Conservation (phyloP, 495 filamentous ascomycete species). For the Collariella sp. region DNA sequence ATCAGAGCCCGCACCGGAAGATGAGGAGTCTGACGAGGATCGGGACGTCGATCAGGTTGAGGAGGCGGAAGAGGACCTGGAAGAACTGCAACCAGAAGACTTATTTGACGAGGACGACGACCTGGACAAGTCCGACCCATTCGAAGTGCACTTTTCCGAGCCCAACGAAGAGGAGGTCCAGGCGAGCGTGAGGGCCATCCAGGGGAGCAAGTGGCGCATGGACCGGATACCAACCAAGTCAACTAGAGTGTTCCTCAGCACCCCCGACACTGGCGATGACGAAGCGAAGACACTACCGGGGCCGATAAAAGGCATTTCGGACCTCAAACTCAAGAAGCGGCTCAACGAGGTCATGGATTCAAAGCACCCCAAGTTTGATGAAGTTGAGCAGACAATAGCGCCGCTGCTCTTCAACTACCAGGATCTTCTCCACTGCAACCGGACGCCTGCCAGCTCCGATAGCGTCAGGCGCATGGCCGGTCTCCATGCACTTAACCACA, state of each 20-base stretch:
- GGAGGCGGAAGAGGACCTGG: constrained; percentile 38
- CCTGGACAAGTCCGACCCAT: constrained; percentile 57
- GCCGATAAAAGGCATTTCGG: constrained; percentile 30
- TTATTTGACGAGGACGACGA: constrained; percentile 42
- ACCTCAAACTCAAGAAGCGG: constrained; percentile 55
- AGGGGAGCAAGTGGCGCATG: constrained; percentile 52
- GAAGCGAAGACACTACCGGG: constrained; percentile 16
- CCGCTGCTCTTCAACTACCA: constrained; percentile 66
- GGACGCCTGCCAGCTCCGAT: constrained; percentile 55
- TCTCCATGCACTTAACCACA: constrained; percentile 79
- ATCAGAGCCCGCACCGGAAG: constrained; percentile 8
- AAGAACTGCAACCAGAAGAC: constrained; percentile 28
- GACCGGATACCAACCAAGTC: constrained; percentile 37
- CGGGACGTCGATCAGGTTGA: constrained; percentile 21
- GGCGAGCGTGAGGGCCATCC: constrained; percentile 41
- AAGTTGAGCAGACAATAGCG: constrained; percentile 43
- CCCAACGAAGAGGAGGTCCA: constrained; percentile 50
- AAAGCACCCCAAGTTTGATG: constrained; percentile 38
- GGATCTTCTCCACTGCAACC: constrained; percentile 69
- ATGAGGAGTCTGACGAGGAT: constrained; percentile 16
- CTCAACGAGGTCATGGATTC: constrained; percentile 25
- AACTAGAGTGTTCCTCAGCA: constrained; percentile 32
- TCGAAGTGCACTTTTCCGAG: constrained; percentile 66
- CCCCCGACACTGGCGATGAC: constrained; percentile 24
- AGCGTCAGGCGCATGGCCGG: constrained; percentile 63